These are phyloP conservation scores for Prunus mira DNA, from an alignment of 306 rosid species.

Conservation along the genomic window DNA sequence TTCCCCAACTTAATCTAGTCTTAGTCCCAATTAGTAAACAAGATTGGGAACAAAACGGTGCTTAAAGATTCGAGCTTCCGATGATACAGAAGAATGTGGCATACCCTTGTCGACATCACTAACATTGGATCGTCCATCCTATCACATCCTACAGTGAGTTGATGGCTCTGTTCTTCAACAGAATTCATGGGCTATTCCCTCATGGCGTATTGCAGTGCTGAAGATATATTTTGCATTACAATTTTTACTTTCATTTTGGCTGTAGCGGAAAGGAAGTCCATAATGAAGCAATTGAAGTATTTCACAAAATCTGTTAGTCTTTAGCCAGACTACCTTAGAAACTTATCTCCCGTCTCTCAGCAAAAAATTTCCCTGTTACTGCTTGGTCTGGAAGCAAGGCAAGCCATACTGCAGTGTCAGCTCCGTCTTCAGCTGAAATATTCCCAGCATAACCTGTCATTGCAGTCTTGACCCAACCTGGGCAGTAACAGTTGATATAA, in stretches of 20 bases:
- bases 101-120: neutral
- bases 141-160: neutral
- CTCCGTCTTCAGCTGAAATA: constrained; percentile 73
- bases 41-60: constrained; percentile 2
- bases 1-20: neutral
- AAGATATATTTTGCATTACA: neutral
- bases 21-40: neutral
- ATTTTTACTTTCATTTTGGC: neutral
- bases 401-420: constrained; percentile 94
- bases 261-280: neutral
- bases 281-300: neutral
- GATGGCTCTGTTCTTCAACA: neutral
- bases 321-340: constrained; percentile 35
- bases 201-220: neutral
- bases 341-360: constrained; percentile 78
- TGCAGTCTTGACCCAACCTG: constrained; percentile 94
- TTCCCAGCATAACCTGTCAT: constrained; percentile 87
- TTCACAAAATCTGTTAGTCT: constrained; percentile 3
- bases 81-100: neutral
- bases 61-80: neutral
- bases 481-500: constrained; percentile 76
- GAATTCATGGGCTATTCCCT: neutral
- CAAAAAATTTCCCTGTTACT: constrained; percentile 66
- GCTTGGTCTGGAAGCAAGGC: constrained; percentile 82
- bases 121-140: neutral